Percentiles rank a stretch among this genome's conserved stretches.
phyloP scores from a whole-genome alignment of 768 basidiomycete genomes.

The Pleurotus cornucopiae region DNA sequence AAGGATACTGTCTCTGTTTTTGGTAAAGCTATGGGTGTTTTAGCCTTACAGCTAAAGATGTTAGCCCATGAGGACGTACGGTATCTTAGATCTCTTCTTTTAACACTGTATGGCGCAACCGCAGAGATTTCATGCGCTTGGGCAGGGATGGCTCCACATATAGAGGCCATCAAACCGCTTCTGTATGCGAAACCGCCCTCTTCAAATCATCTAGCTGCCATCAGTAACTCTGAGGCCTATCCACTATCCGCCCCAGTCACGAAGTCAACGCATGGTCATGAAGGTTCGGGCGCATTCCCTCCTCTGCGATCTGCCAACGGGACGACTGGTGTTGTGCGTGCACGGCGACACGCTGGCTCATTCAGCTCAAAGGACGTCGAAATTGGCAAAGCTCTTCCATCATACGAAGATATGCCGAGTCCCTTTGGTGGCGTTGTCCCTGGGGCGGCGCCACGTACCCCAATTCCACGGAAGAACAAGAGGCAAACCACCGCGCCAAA shows the following conservation, averaged over 20 bases:
- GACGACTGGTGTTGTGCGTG: conserved; percentile 38
- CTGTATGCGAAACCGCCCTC: conserved; percentile 28
- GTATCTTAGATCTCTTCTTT: conserved; percentile 79
- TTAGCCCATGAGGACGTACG: conserved; percentile 78
- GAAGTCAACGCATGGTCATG: conserved; percentile 18
- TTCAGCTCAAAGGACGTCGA: conserved; percentile 93
- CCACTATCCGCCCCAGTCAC: conserved; percentile 17
- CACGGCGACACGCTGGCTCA: conserved; percentile 87
- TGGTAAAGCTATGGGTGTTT: conserved; percentile 81
- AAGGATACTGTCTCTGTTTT: conserved; percentile 81
- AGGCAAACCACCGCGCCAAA: conserved; percentile 38
- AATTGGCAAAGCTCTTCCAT: conserved; percentile 75
- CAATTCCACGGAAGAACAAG: conserved; percentile 47
- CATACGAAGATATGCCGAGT: conserved; percentile 45
- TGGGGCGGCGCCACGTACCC: conserved; percentile 29
- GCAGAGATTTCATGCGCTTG: conserved; percentile 87
- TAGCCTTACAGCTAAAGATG: conserved; percentile 78
- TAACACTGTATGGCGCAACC: conserved; percentile 85
- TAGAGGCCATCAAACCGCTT: conserved; percentile 65
- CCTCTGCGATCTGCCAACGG: conserved; percentile 17
- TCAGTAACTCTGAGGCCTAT: conserved; percentile 18
- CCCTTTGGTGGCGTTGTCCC: conserved; percentile 31
- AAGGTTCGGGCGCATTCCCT: conserved; percentile 19
- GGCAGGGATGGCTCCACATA: conserved; percentile 68
- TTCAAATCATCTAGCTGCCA: conserved; percentile 2